Conservation (phyloP, 1,139 yeast species). For the Yamadazyma conglobata region DNA sequence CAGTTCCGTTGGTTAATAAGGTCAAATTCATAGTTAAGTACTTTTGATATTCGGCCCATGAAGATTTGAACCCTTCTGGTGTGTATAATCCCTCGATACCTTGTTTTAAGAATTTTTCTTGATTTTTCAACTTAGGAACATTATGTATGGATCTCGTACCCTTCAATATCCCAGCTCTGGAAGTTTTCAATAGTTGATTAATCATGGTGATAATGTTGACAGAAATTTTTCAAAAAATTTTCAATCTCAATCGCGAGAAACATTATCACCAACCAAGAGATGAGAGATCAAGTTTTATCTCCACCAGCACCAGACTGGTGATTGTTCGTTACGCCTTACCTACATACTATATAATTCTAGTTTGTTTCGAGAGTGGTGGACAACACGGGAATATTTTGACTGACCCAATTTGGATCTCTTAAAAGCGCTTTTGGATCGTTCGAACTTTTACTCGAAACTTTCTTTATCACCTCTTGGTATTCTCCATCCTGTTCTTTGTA, state of each 20-base stretch:
- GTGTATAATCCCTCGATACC: constrained; percentile 78
- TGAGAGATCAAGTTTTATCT: too few species aligned
- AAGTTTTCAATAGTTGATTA: constrained; percentile 5
- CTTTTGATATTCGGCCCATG: constrained; percentile 82
- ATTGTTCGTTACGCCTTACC: too few species aligned
- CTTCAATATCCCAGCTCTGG: constrained; percentile 5
- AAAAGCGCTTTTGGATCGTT: constrained; percentile 73
- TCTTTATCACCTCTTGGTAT: constrained; percentile 53
- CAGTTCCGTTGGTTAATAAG: constrained; percentile 74
- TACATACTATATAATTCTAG: too few species aligned
- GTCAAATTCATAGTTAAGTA: constrained; percentile 66
- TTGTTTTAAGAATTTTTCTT: constrained; percentile 30
- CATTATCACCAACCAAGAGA: too few species aligned
- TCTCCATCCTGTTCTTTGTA: constrained; percentile 69
- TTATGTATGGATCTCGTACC: constrained; percentile 49
- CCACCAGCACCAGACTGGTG: too few species aligned
- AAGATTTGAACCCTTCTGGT: constrained; percentile 60
- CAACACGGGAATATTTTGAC: constrained; percentile 51
- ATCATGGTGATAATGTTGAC: too few species aligned
- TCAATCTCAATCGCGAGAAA: too few species aligned
- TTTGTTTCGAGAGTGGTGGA: constrained; percentile 14
- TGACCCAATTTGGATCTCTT: constrained; percentile 83
- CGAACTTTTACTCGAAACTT: constrained; percentile 33
- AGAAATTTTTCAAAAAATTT: too few species aligned
- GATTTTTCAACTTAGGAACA: constrained; percentile 56